Conservation (phyloP, 2,329 filamentous ascomycete genomes). For the Diplocarpon rosae region DNA sequence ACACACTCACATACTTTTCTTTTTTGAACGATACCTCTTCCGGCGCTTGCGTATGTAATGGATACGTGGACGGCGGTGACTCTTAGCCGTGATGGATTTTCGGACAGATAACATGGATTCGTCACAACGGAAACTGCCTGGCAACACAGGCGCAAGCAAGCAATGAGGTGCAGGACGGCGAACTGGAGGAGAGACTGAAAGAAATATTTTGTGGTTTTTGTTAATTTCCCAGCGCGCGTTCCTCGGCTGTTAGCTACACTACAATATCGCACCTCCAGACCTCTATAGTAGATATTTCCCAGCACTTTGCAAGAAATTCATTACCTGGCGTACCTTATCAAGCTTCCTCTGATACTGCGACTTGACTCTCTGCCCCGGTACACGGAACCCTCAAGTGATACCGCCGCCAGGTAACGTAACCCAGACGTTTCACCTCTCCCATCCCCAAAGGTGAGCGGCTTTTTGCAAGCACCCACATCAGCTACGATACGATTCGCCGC, state of each 20-base stretch:
- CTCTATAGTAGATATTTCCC: neutral
- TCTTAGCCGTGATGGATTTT: constrained; percentile 9
- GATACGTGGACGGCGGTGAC: constrained; percentile 16
- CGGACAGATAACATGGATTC: constrained; percentile 4
- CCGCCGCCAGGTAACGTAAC: neutral
- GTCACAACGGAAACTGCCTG: neutral
- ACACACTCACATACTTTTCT: constrained; percentile 13
- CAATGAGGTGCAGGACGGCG: constrained; percentile 8
- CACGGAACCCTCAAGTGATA: neutral
- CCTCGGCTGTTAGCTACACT: constrained; percentile 7
- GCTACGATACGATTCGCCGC: no score
- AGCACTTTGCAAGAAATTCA: neutral
- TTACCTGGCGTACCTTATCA: neutral
- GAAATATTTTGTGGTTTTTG: constrained; percentile 3
- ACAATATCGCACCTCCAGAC: constrained; percentile 1
- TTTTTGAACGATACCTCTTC: constrained; percentile 23
- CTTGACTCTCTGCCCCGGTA: neutral
- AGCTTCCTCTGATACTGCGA: neutral
- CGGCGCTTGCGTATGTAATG: constrained; percentile 14
- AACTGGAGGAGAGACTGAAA: constrained; percentile 7
- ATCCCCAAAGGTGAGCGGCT: no score
- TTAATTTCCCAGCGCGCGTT: constrained; percentile 7
- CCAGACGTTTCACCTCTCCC: neutral
- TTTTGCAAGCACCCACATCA: no score
- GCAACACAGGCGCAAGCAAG: constrained; percentile 7